A percentile compares a stretch with the other conserved stretches of the same genome.
These are phyloP conservation scores for Fusarium sp. DNA, from an alignment of 2,329 filamentous ascomycete genomes.

Conservation along the genomic window DNA sequence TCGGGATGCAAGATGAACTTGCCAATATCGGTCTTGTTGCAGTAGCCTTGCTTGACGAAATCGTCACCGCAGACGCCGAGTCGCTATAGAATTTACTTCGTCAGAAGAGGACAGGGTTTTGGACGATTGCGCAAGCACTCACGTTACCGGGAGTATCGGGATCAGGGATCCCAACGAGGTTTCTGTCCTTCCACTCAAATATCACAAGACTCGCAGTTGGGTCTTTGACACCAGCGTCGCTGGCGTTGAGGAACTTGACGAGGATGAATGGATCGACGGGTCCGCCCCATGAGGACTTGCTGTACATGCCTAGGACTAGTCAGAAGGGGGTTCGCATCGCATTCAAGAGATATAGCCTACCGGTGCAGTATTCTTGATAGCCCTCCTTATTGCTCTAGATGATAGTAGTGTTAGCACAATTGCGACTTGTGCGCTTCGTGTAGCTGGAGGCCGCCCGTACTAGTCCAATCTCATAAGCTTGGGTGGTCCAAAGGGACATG, in stretches of 20 bases:
- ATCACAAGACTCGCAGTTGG: slow-evolving; percentile 86
- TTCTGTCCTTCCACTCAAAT: slow-evolving; percentile 92
- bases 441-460: slow-evolving; percentile 54
- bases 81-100: slow-evolving; percentile 48
- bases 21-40: slow-evolving; percentile 82
- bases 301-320: slow-evolving; percentile 82
- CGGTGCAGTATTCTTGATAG: slow-evolving; percentile 83
- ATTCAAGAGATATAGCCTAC: slow-evolving; percentile 52
- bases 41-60: slow-evolving; percentile 76
- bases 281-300: slow-evolving; percentile 88
- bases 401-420: slow-evolving; percentile 40
- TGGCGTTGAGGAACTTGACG: slow-evolving; percentile 77
- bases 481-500: slow-evolving; percentile 65
- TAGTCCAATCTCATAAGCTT: slow-evolving; percentile 69
- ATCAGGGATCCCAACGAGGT: slow-evolving; percentile 78
- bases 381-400: slow-evolving; percentile 78
- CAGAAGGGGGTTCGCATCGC: slow-evolving; percentile 4
- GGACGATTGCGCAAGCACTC: slow-evolving; percentile 45
- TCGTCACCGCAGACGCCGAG: slow-evolving; percentile 78
- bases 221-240: slow-evolving; percentile 70
- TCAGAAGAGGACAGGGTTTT: slow-evolving; percentile 22
- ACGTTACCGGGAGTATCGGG: slow-evolving; percentile 67
- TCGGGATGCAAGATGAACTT: slow-evolving; percentile 86
- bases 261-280: slow-evolving; percentile 89
- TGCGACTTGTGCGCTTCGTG: slow-evolving; percentile 1